Conservation (phyloP, 2,329 filamentous ascomycete species). For the Fusarium euwallaceae region DNA sequence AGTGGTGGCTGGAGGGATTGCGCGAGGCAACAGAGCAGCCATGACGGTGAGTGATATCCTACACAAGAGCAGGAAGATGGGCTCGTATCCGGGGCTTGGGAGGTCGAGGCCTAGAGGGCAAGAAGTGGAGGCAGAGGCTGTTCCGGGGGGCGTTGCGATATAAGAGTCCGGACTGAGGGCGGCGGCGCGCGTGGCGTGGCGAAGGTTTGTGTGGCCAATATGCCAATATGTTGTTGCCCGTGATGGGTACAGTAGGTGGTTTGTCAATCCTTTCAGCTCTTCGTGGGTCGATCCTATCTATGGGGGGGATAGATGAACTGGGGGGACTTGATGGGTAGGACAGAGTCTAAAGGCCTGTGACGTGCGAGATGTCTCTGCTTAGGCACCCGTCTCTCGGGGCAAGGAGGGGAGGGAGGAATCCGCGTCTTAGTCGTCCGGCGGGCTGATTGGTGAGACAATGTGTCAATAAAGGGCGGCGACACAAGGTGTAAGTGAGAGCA, state of each 20-base stretch:
- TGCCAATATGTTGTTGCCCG: conserved; percentile 34
- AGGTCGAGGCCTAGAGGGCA: conserved; percentile 18
- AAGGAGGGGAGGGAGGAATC: conserved; percentile 27
- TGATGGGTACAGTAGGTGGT: conserved; percentile 10
- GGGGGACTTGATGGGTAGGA: conserved; percentile 14
- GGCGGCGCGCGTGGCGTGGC: conserved; percentile 38
- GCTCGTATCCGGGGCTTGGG: conserved; percentile 16
- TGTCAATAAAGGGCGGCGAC: conserved; percentile 32
- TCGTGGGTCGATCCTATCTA: conserved; percentile 24
- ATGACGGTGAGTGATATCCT: conserved; percentile 21
- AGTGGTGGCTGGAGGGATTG: conserved; percentile 27
- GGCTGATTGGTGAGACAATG: conserved; percentile 40
- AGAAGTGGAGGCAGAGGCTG: conserved; percentile 25
- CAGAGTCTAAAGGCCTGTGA: conserved; percentile 23
- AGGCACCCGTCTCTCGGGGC: conserved; percentile 20
- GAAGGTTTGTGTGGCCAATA: conserved; percentile 42
- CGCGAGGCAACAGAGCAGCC: conserved; percentile 37
- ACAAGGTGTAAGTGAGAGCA: conserved; percentile 30
- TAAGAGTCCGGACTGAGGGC: conserved; percentile 40
- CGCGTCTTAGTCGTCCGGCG: conserved; percentile 30
- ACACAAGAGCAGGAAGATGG: conserved; percentile 1
- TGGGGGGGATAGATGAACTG: conserved; percentile 2
- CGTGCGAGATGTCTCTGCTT: conserved; percentile 32
- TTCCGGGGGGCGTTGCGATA: conserved; percentile 38
- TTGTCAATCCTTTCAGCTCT: conserved; percentile 34